Evolutionary conservation across 768 basidiomycete genomes (phyloP), one percentile per base, ranked within the genome.

Genomic region (Termitomyces bulborhizus): DNA sequence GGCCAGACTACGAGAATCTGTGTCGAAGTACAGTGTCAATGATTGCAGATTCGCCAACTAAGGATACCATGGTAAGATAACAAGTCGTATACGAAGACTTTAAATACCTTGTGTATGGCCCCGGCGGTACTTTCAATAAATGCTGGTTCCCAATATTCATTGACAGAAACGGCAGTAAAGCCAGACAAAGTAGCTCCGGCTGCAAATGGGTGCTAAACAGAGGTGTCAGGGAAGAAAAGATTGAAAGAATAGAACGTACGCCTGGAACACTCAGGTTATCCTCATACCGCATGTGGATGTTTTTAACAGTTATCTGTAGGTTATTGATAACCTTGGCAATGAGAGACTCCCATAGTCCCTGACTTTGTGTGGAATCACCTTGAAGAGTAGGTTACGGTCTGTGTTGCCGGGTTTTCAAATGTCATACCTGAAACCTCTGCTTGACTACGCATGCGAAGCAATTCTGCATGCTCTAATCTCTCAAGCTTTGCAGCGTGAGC

Each of bases 221-320:
- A 45, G 27, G 29, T 21, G 24, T 60, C 18, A 58, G 27, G 32
- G 56, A 54, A 45, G n/a, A 53, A 24, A 53, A 18, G 53, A 36
- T 40, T 57, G 18, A 16, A 24, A 46, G 37, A 59, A 9, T 21
- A 26, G n/a, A 34, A 73, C 88, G 64, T 69, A 94, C 94, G 29
- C 89, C 92, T 31, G 95, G 95, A 27, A 94, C 93, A 62, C 93
- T 97, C 62, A 93, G 69, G 48, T 86, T 87, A 73, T 99, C 97
- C 71, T 99, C 97, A 64, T 98, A 99, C 51, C 97, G 87, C 45
- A 98, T 72, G 68, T 99, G 97, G 43, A 99, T 92, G 63, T 97
- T 96, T 71, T 88, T 92, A 57, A 98, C 84, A 12, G 93, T 94
- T 26, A 98, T 84, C 73, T 99, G 97, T 26, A 98, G 70, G 66